Percentiles rank a stretch among this genome's conserved stretches.
Evolutionary conservation across 2,329 filamentous ascomycete species (phyloP).

Genomic region (Penicillium sp.): DNA sequence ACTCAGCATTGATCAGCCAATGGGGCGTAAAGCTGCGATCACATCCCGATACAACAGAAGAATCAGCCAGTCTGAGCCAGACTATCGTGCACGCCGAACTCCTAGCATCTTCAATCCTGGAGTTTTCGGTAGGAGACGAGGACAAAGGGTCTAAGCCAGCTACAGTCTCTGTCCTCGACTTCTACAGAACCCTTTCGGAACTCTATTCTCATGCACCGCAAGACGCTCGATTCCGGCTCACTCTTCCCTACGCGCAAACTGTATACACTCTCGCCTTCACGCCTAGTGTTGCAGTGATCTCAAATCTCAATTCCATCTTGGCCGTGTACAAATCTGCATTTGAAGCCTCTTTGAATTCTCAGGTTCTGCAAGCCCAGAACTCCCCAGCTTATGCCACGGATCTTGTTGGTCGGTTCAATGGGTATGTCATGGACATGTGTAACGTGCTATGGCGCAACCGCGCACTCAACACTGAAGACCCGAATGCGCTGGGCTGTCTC

Average conservation of each 20-base stretch:
- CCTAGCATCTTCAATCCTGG: constrained; percentile 60
- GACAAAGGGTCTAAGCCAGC: constrained; percentile 27
- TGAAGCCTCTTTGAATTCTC: constrained; percentile 57
- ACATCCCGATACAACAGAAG: constrained; percentile 26
- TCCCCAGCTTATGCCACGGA: constrained; percentile 52
- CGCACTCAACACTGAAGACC: constrained; percentile 65
- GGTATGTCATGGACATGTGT: constrained; percentile 81
- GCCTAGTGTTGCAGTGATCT: constrained; percentile 61
- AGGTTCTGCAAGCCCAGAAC: constrained; percentile 34
- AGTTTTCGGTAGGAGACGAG: constrained; percentile 41
- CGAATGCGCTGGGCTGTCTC: constrained; percentile 58
- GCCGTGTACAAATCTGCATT: constrained; percentile 73
- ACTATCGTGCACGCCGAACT: constrained; percentile 52
- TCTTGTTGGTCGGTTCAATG: constrained; percentile 72
- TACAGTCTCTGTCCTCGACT: constrained; percentile 59
- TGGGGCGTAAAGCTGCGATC: constrained; percentile 43
- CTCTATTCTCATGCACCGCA: constrained; percentile 55
- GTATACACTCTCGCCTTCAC: constrained; percentile 72
- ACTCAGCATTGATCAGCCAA: constrained; percentile 63
- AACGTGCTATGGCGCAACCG: constrained; percentile 77
- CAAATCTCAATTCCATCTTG: constrained; percentile 68
- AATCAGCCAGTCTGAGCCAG: constrained; percentile 40
- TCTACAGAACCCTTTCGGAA: constrained; percentile 65
- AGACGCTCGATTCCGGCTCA: constrained; percentile 60
- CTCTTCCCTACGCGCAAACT: constrained; percentile 65